These are phyloP conservation scores for Cladosporium sphaerospermum DNA, from an alignment of 2,329 filamentous ascomycete genomes.

Conservation along the genomic window DNA sequence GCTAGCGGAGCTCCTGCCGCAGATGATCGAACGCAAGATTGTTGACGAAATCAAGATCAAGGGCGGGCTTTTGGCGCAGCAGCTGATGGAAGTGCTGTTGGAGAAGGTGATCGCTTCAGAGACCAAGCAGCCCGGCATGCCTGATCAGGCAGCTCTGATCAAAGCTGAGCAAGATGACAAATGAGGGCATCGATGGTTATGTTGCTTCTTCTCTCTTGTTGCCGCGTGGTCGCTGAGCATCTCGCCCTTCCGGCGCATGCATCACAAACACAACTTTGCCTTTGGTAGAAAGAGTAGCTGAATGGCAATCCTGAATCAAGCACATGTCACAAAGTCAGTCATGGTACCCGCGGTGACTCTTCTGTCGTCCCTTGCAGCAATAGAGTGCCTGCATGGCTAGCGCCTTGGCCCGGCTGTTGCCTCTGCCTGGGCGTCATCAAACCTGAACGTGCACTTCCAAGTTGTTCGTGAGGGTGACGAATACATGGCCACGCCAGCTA, in stretches of 20 bases:
- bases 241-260: too few species aligned
- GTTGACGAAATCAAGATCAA: background rate
- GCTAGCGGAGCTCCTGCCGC: background rate
- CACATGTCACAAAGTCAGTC: too few species aligned
- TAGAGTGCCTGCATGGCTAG: conserved; percentile 8
- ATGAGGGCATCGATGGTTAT: background rate
- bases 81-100: conserved; percentile 7
- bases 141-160: background rate
- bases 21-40: background rate
- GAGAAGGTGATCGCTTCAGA: background rate
- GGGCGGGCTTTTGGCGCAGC: background rate
- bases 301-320: too few species aligned
- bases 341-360: too few species aligned
- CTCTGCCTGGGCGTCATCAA: too few species aligned
- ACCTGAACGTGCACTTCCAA: too few species aligned
- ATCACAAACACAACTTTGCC: too few species aligned
- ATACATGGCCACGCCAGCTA: too few species aligned
- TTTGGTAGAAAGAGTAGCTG: too few species aligned
- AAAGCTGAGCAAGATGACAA: background rate
- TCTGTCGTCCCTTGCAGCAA: conserved; percentile 4
- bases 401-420: conserved; percentile 1
- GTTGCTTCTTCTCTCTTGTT: too few species aligned
- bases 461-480: too few species aligned
- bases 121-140: background rate
- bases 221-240: too few species aligned